Conservation (phyloP, 2,329 filamentous ascomycete genomes). For the Neospermospora avenae region DNA sequence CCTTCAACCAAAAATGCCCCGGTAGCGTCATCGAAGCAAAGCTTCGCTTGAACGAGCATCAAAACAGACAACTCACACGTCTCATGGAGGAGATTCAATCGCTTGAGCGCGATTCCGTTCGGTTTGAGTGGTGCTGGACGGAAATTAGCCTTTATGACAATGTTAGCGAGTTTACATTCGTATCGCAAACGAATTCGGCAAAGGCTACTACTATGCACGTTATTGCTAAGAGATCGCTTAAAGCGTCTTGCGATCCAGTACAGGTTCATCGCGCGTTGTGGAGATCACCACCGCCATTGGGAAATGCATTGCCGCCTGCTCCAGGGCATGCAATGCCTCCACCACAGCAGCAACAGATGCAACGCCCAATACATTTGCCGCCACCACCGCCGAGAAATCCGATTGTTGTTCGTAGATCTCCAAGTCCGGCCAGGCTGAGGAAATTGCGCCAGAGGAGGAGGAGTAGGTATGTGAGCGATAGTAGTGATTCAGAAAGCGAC, state of each 20-base stretch:
- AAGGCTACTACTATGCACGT: slow-evolving; percentile 21
- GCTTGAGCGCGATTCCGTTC: slow-evolving; percentile 16
- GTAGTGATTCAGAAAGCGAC: slow-evolving; percentile 10
- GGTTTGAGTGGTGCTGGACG: slow-evolving; percentile 28
- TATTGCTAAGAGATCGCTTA: slow-evolving; percentile 20
- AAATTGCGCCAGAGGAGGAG: neutral
- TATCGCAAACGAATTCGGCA: neutral
- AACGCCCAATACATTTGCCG: too few relatives aligned
- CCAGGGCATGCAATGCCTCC: neutral
- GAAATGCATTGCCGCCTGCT: slow-evolving; percentile 2
- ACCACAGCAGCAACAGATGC: too few relatives aligned
- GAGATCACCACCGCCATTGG: too few relatives aligned
- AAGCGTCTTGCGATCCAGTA: slow-evolving; percentile 10
- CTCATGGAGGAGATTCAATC: slow-evolving; percentile 24
- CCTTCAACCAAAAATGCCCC: slow-evolving; percentile 11
- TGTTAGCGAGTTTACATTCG: slow-evolving; percentile 5
- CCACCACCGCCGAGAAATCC: neutral
- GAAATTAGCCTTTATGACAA: slow-evolving; percentile 22
- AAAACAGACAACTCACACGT: slow-evolving; percentile 21
- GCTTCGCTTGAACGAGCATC: slow-evolving; percentile 23
- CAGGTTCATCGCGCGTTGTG: slow-evolving; percentile 16
- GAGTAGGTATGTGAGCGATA: neutral
- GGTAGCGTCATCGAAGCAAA: slow-evolving; percentile 19
- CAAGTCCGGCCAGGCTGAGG: neutral
- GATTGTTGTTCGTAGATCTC: neutral